Conservation (phyloP, 176 grass and related monocot species). For the Bolboschoenus planiculmis region DNA sequence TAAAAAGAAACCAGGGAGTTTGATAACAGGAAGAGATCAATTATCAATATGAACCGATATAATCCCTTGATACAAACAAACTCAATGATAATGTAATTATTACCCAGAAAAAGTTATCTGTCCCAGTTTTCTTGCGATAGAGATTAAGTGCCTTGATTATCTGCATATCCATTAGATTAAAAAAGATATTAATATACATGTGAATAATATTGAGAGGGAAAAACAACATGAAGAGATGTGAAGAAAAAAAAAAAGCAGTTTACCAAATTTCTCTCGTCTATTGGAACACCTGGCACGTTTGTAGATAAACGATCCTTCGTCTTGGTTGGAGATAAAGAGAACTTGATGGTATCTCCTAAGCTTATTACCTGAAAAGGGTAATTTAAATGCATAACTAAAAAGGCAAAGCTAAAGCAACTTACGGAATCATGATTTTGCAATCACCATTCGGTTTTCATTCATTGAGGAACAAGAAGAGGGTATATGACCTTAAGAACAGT, state of each 20-base stretch:
- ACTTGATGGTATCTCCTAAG: slow-evolving; percentile 98
- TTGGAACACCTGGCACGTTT: slow-evolving; percentile 78
- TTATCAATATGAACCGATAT: slow-evolving; percentile 7
- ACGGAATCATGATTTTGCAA: not conserved
- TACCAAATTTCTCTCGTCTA: slow-evolving; percentile 95
- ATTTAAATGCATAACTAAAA: not conserved
- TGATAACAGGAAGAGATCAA: not conserved
- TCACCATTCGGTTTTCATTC: not conserved
- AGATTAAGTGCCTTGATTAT: slow-evolving; percentile 95
- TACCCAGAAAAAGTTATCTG: slow-evolving; percentile 95
- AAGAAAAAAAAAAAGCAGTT: slow-evolving; percentile 13
- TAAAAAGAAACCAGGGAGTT: not conserved
- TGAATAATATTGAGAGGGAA: not conserved
- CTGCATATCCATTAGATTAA: slow-evolving; percentile 37
- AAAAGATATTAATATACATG: slow-evolving; percentile 12
- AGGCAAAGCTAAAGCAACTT: not conserved
- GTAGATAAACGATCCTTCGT: slow-evolving; percentile 82
- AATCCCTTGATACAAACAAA: slow-evolving; percentile 1
- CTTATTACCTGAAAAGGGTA: slow-evolving; percentile 61
- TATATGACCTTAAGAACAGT: not conserved
- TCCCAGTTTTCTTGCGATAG: slow-evolving; percentile 89
- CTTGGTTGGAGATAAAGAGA: slow-evolving; percentile 89
- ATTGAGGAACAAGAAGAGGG: not conserved
- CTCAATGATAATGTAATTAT: not conserved
- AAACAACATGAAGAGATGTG: not conserved